A percentile compares a stretch with the other conserved stretches of the same genome.
phyloP scores from a whole-genome alignment of 805 yeast species.

The Lipomyces kockii region DNA sequence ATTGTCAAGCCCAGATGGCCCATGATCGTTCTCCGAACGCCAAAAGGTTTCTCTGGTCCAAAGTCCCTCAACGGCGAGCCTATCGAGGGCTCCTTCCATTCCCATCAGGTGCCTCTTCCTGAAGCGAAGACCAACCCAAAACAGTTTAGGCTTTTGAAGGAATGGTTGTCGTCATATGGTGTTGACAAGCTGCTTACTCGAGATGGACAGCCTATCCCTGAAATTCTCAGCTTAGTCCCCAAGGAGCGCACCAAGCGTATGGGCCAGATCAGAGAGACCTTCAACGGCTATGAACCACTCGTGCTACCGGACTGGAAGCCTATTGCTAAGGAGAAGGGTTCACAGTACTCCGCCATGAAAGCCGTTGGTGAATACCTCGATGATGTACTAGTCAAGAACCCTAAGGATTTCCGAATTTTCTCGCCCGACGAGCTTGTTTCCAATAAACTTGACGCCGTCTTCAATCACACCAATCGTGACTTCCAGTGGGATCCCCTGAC shows the following conservation, averaged over 20 bases:
- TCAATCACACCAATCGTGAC: constrained; percentile 31
- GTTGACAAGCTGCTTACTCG: constrained; percentile 29
- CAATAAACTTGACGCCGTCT: constrained; percentile 38
- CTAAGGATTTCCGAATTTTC: constrained; percentile 31
- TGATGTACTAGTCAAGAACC: constrained; percentile 28
- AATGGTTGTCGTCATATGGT: constrained; percentile 34
- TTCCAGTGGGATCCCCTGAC: constrained; percentile 35
- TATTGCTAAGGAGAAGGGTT: constrained; percentile 31
- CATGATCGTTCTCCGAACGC: constrained; percentile 38
- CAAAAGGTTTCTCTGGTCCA: constrained; percentile 38
- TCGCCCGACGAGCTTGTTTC: constrained; percentile 38
- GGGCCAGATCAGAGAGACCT: constrained; percentile 36
- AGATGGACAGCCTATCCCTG: constrained; percentile 31
- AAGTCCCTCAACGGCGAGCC: constrained; percentile 32
- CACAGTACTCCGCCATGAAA: constrained; percentile 29
- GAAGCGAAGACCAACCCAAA: constrained; percentile 29
- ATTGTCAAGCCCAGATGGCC: constrained; percentile 37
- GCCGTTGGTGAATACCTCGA: constrained; percentile 35
- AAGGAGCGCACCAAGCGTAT: constrained; percentile 26
- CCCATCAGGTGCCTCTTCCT: constrained; percentile 39
- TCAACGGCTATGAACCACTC: constrained; percentile 30
- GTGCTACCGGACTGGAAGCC: constrained; percentile 36
- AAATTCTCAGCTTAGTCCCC: constrained; percentile 29
- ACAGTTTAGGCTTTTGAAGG: constrained; percentile 33
- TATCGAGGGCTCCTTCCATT: constrained; percentile 37